Percentiles rank a stretch among this genome's conserved stretches.
These are phyloP conservation scores for Kodamaea fungicola DNA, from an alignment of 1,139 yeast species.

Conservation along the genomic window DNA sequence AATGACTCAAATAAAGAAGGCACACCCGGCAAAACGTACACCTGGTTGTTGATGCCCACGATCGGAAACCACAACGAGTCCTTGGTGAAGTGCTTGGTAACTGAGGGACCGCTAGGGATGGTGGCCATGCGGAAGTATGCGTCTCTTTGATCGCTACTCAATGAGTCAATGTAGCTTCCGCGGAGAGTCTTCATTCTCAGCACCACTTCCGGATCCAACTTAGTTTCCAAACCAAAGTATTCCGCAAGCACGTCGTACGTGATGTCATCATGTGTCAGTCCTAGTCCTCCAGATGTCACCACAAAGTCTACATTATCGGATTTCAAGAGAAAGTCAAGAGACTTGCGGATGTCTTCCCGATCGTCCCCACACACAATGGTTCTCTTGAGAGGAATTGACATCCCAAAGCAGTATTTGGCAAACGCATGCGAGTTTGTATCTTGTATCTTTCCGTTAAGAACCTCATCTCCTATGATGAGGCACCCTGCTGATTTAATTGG, in stretches of 20 bases:
- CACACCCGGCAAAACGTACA: slow-evolving; percentile 77
- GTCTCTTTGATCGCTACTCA: slow-evolving; percentile 43
- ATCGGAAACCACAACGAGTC: slow-evolving; percentile 80
- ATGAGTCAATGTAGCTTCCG: slow-evolving; percentile 33
- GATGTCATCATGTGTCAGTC: slow-evolving; percentile 88
- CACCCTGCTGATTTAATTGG: slow-evolving; percentile 31
- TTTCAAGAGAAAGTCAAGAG: slow-evolving; percentile 41
- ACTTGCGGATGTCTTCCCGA: slow-evolving; percentile 55
- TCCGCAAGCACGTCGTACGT: slow-evolving; percentile 71
- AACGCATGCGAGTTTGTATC: slow-evolving; percentile 76
- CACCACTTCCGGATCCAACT: slow-evolving; percentile 55
- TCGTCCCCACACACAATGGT: slow-evolving; percentile 79
- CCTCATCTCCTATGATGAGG: slow-evolving; percentile 82
- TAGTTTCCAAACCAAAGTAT: slow-evolving; percentile 52
- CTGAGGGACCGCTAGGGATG: slow-evolving; percentile 45
- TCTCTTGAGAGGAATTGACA: slow-evolving; percentile 62
- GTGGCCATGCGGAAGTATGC: slow-evolving; percentile 81
- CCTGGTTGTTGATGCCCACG: slow-evolving; percentile 58
- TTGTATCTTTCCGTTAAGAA: slow-evolving; percentile 78
- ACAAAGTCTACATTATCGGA: slow-evolving; percentile 59
- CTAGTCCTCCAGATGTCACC: slow-evolving; percentile 81
- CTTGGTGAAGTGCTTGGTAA: slow-evolving; percentile 50
- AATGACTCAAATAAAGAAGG: slow-evolving; percentile 66
- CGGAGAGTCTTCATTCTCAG: slow-evolving; percentile 54
- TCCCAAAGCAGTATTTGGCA: slow-evolving; percentile 64